A percentile compares a stretch with the other conserved stretches of the same genome.
Evolutionary conservation across 2,329 filamentous ascomycete species (phyloP).

Genomic region (Xylaria sp.): DNA sequence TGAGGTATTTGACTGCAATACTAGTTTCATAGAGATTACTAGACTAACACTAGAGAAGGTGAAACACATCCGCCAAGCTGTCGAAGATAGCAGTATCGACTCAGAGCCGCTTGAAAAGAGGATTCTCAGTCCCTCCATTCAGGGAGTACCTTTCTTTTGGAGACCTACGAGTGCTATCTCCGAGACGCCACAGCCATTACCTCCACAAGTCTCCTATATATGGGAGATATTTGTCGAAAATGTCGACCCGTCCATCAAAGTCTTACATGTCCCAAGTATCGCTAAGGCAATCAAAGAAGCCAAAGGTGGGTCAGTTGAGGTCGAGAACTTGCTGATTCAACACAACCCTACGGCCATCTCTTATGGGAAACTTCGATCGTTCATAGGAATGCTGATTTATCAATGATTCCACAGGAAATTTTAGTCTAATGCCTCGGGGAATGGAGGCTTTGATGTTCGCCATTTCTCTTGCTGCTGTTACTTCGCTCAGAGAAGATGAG

Average conservation of each 20-base stretch:
- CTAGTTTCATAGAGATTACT: not conserved
- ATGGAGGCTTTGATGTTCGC: slow-evolving; percentile 32
- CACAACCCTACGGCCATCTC: too few species aligned
- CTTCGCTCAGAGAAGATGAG: slow-evolving; percentile 21
- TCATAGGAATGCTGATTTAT: not conserved
- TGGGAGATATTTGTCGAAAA: slow-evolving; percentile 30
- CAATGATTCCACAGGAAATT: slow-evolving; percentile 18
- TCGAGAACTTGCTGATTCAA: not conserved
- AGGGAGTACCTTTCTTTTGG: slow-evolving; percentile 30
- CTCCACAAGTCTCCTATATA: slow-evolving; percentile 24
- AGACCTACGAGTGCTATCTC: not conserved
- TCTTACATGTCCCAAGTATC: slow-evolving; percentile 23
- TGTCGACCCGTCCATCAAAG: slow-evolving; percentile 25
- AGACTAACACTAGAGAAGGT: slow-evolving; percentile 14
- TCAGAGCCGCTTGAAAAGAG: slow-evolving; percentile 22
- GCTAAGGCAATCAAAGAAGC: slow-evolving; percentile 17
- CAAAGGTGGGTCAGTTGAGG: slow-evolving; percentile 13
- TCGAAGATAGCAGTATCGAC: slow-evolving; percentile 18
- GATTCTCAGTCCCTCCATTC: slow-evolving; percentile 17
- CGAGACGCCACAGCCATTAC: slow-evolving; percentile 15
- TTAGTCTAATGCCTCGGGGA: slow-evolving; percentile 19
- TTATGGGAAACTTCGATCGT: too few species aligned
- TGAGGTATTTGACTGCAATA: slow-evolving; percentile 10
- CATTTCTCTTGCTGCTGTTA: slow-evolving; percentile 27
- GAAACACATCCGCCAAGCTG: slow-evolving; percentile 28